Evolutionary conservation across 495 filamentous ascomycete genomes (phyloP).

Genomic region (Lichina pygmaea): DNA sequence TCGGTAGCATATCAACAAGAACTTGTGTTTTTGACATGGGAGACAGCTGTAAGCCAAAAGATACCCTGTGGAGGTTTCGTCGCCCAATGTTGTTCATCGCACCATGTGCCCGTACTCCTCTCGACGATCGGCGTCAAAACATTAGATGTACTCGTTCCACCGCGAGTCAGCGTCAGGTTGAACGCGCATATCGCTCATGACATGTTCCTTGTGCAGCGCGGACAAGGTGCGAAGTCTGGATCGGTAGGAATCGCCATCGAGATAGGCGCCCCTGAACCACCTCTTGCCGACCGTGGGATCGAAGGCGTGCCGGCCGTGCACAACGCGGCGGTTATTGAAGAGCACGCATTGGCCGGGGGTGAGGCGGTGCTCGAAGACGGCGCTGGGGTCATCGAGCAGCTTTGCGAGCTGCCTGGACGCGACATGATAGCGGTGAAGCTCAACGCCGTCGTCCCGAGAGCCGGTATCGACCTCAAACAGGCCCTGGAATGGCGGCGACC

Average conservation of each 20-base stretch:
- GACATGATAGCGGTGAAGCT: constrained; percentile 6
- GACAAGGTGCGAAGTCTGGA: background rate
- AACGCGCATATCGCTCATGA: too few species aligned
- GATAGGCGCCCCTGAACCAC: constrained; percentile 69
- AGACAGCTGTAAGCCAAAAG: too few species aligned
- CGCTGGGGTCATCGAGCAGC: constrained; percentile 18
- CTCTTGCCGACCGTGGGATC: constrained; percentile 27
- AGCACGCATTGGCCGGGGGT: constrained; percentile 59
- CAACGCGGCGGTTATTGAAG: constrained; percentile 55
- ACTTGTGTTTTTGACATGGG: too few species aligned
- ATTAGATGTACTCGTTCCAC: too few species aligned
- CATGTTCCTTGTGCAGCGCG: too few species aligned
- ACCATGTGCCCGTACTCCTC: too few species aligned
- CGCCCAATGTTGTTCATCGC: too few species aligned
- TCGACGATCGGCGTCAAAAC: too few species aligned
- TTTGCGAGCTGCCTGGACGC: constrained; percentile 20
- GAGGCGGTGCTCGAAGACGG: constrained; percentile 41
- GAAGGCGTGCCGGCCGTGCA: constrained; percentile 58
- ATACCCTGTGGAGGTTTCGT: too few species aligned
- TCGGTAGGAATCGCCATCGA: constrained; percentile 35
- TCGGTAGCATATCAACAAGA: too few species aligned
- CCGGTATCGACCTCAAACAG: constrained; percentile 11
- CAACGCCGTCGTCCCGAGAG: background rate
- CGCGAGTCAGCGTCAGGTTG: too few species aligned
- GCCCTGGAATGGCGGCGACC: constrained; percentile 45